These are phyloP conservation scores for Sapria himalayana DNA, from an alignment of 345 rosid genomes.

Conservation along the genomic window DNA sequence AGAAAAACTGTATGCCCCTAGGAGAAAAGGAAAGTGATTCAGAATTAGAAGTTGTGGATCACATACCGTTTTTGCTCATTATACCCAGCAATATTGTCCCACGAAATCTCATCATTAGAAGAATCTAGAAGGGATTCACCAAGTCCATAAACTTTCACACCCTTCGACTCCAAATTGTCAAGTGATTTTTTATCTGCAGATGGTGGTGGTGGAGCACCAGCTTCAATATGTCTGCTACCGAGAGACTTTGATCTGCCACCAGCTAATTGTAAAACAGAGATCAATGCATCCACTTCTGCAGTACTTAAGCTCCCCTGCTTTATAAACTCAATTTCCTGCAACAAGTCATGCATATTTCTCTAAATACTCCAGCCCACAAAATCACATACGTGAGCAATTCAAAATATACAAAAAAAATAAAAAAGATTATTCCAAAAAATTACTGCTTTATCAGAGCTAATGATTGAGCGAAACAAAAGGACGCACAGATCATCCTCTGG, in stretches of 20 bases:
- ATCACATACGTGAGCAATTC: no score
- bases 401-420: neutral
- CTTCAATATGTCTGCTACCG: slow-evolving; percentile 22
- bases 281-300: slow-evolving; percentile 72
- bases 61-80: slow-evolving; percentile 57
- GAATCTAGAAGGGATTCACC: slow-evolving; percentile 21
- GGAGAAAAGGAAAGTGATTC: no score
- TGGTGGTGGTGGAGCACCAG: slow-evolving; percentile 16
- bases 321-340: slow-evolving; percentile 81
- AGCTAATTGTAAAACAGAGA: slow-evolving; percentile 49
- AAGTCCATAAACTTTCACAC: slow-evolving; percentile 67
- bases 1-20: no score
- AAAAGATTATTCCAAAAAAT: slow-evolving; percentile 7
- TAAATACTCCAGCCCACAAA: no score
- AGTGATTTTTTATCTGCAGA: slow-evolving; percentile 32
- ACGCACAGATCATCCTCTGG: slow-evolving; percentile 45
- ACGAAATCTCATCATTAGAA: slow-evolving; percentile 32
- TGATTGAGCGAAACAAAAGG: slow-evolving; percentile 52
- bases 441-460: slow-evolving; percentile 60
- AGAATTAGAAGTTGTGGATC: no score
- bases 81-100: slow-evolving; percentile 90
- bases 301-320: slow-evolving; percentile 57
- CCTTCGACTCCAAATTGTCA: slow-evolving; percentile 52
- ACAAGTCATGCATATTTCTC: slow-evolving; percentile 3
- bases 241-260: slow-evolving; percentile 21